Percentiles rank a stretch among this genome's conserved stretches.
Evolutionary conservation across 2,329 filamentous ascomycete genomes (phyloP).

Genomic region (Pseudocercospora crystallina): DNA sequence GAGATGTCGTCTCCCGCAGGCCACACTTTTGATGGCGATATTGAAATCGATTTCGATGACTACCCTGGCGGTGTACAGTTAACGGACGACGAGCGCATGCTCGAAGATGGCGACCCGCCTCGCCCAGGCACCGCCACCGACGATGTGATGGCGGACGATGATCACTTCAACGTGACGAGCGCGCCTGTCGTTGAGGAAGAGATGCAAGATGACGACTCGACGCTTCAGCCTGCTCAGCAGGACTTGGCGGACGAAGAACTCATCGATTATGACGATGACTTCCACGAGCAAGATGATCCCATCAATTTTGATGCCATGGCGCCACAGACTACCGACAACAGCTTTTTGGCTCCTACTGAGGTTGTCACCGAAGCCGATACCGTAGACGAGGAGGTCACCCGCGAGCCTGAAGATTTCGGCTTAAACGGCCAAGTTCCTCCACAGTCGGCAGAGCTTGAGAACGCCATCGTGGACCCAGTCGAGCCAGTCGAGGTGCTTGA

Average conservation of each 20-base stretch:
- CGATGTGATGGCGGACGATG: constrained; percentile 35
- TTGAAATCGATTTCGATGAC: constrained; percentile 60
- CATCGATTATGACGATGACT: constrained; percentile 39
- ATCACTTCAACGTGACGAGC: constrained; percentile 30
- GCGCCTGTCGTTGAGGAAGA: constrained; percentile 30
- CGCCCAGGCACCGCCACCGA: constrained; percentile 39
- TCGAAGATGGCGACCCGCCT: constrained; percentile 52
- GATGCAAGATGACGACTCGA: constrained; percentile 30
- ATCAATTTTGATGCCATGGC: constrained; percentile 2
- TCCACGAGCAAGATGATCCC: constrained; percentile 11
- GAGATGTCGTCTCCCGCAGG: constrained; percentile 54
- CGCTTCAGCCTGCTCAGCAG: constrained; percentile 5
- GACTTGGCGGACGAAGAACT: constrained; percentile 35
- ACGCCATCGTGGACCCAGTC: too few species aligned
- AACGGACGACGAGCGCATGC: constrained; percentile 56
- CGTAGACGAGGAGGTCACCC: constrained; percentile 22
- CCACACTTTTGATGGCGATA: constrained; percentile 49
- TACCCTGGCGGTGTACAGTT: constrained; percentile 35
- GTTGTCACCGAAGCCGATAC: constrained; percentile 9
- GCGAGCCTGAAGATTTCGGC: constrained; percentile 14
- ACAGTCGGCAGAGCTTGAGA: too few species aligned
- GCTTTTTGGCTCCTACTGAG: constrained; percentile 6
- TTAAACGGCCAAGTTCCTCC: not conserved
- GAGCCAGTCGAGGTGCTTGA: too few species aligned
- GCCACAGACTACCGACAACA: constrained; percentile 1